Percentiles rank a stretch among this genome's conserved stretches.
Evolutionary conservation across 2,329 filamentous ascomycete genomes (phyloP).

Genomic region (Leptographium wingfieldii): DNA sequence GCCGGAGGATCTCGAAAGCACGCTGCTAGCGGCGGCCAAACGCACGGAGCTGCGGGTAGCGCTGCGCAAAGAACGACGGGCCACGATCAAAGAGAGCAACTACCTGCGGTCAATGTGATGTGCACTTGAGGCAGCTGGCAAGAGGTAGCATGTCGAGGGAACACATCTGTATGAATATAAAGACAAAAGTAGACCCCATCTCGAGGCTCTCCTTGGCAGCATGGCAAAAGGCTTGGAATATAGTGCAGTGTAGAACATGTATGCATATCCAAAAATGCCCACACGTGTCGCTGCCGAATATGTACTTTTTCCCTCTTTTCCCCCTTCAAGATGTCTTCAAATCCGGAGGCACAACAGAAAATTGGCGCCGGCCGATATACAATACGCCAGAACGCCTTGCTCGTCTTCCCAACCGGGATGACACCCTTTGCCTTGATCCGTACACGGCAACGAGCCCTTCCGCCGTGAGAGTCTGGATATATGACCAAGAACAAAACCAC

Average conservation of each 20-base stretch:
- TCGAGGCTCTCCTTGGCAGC: not conserved
- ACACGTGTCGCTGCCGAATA: not conserved
- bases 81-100: constrained; percentile 72
- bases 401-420: not conserved
- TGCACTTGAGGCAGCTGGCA: not conserved
- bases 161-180: not conserved
- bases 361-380: not conserved
- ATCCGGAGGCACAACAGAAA: not conserved
- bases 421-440: not conserved
- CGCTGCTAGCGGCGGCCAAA: constrained; percentile 33
- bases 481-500: not conserved
- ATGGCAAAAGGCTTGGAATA: not conserved
- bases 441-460: not conserved
- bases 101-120: constrained; percentile 66
- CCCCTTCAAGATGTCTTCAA: not conserved
- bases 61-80: constrained; percentile 63
- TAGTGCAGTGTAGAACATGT: not conserved
- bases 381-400: not conserved
- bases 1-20: constrained; percentile 24
- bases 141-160: not conserved
- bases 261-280: not conserved
- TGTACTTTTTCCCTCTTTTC: not conserved
- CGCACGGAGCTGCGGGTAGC: constrained; percentile 54
- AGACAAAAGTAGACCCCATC: not conserved
- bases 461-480: not conserved